These are phyloP conservation scores for Pouteria glomerata DNA, from an alignment of 148 eudicot species.

Conservation along the genomic window DNA sequence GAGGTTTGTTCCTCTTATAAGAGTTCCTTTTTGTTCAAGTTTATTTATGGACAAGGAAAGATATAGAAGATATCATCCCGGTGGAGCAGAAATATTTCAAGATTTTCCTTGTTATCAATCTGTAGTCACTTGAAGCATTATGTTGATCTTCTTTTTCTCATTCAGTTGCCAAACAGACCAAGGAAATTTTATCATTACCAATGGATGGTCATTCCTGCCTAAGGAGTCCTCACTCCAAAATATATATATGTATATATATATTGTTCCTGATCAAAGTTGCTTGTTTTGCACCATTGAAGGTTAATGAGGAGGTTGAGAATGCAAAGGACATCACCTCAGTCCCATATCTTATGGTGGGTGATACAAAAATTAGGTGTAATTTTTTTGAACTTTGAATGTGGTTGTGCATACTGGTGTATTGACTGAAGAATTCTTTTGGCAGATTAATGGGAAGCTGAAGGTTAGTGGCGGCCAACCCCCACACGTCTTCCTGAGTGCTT, in stretches of 20 bases:
- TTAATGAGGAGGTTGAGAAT: slow-evolving; percentile 66
- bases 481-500: slow-evolving; percentile 58
- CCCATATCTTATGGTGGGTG: slow-evolving; percentile 61
- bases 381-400: background rate
- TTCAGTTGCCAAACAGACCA: background rate
- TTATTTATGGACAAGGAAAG: background rate
- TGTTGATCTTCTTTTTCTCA: background rate
- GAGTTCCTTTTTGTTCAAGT: background rate
- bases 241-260: too few species aligned
- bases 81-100: background rate
- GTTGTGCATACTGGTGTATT: background rate
- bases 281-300: slow-evolving; percentile 33
- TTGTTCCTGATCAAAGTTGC: background rate
- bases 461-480: slow-evolving; percentile 90
- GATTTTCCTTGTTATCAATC: background rate
- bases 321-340: slow-evolving; percentile 59
- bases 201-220: background rate
- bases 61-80: background rate
- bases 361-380: background rate
- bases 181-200: background rate
- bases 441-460: slow-evolving; percentile 70
- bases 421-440: slow-evolving; percentile 13
- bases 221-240: too few species aligned
- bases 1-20: slow-evolving; percentile 46
- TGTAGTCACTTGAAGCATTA: background rate